Conservation (phyloP, 306 rosid genomes). For the Canavalia ensiformis region DNA sequence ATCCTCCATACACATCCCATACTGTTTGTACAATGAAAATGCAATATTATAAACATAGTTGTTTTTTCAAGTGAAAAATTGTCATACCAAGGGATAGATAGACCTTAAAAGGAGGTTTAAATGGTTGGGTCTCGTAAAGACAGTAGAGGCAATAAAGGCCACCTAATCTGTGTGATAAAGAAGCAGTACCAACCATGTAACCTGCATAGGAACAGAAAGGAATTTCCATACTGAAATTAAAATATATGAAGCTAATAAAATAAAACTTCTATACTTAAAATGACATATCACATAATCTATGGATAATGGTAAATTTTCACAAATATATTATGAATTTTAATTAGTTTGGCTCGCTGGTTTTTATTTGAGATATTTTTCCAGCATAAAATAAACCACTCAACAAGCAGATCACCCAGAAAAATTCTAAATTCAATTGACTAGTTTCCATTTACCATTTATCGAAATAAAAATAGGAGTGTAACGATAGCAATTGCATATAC, state of each 20-base stretch:
- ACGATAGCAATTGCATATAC: neutral
- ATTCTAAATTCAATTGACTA: constrained; percentile 16
- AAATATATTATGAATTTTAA: neutral
- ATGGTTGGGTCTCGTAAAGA: constrained; percentile 89
- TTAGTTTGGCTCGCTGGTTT: constrained; percentile 15
- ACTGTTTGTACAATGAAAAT: neutral
- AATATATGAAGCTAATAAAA: neutral
- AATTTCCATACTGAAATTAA: constrained; percentile 37
- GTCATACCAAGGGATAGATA: constrained; percentile 82
- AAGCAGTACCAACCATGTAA: constrained; percentile 60
- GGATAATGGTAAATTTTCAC: constrained; percentile 22
- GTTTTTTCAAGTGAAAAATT: constrained; percentile 15
- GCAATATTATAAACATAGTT: neutral
- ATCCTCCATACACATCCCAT: neutral
- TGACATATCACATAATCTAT: constrained; percentile 3
- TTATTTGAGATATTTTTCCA: constrained; percentile 10
- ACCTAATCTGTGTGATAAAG: constrained; percentile 71
- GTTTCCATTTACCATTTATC: constrained; percentile 31
- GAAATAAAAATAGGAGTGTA: neutral
- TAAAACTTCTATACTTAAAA: constrained; percentile 1
- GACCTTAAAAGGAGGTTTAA: constrained; percentile 75
- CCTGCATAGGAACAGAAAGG: constrained; percentile 58
- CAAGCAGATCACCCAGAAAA: constrained; percentile 14
- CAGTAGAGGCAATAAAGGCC: constrained; percentile 89
- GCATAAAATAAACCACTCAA: constrained; percentile 40